These are phyloP conservation scores for Kregervanrija fluxuum DNA, from an alignment of 805 yeast species.

Conservation along the genomic window DNA sequence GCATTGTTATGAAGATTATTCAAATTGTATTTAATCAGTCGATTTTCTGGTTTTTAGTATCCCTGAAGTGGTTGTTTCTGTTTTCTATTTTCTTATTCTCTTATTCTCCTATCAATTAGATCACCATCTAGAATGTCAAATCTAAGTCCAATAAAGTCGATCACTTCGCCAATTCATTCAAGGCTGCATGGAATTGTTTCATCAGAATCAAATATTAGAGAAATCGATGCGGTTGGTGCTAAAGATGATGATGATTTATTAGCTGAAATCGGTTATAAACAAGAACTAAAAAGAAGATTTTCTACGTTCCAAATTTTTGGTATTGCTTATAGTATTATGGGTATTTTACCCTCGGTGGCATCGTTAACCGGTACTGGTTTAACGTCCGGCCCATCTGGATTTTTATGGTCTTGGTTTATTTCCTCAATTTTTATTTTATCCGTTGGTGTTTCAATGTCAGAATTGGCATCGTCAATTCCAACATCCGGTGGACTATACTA, in stretches of 20 bases:
- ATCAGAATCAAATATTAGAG: slow-evolving; percentile 18
- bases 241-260: slow-evolving; percentile 29
- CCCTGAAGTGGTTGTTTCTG: too few species aligned
- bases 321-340: slow-evolving; percentile 58
- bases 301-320: slow-evolving; percentile 51
- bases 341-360: slow-evolving; percentile 58
- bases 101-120: neutral
- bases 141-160: slow-evolving; percentile 2
- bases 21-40: neutral
- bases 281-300: slow-evolving; percentile 55
- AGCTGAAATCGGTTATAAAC: slow-evolving; percentile 55
- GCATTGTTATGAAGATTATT: neutral
- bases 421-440: slow-evolving; percentile 44
- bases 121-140: neutral
- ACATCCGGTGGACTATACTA: slow-evolving; percentile 60
- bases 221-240: slow-evolving; percentile 24
- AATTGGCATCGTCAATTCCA: slow-evolving; percentile 53
- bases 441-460: slow-evolving; percentile 55
- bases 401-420: slow-evolving; percentile 63
- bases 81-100: too few species aligned
- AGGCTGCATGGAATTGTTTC: slow-evolving; percentile 13
- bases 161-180: slow-evolving; percentile 10
- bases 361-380: slow-evolving; percentile 48
- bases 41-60: neutral
- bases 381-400: slow-evolving; percentile 55